phyloP scores from a whole-genome alignment of 2,329 filamentous ascomycete species.

The Arthrinium phaeospermum region DNA sequence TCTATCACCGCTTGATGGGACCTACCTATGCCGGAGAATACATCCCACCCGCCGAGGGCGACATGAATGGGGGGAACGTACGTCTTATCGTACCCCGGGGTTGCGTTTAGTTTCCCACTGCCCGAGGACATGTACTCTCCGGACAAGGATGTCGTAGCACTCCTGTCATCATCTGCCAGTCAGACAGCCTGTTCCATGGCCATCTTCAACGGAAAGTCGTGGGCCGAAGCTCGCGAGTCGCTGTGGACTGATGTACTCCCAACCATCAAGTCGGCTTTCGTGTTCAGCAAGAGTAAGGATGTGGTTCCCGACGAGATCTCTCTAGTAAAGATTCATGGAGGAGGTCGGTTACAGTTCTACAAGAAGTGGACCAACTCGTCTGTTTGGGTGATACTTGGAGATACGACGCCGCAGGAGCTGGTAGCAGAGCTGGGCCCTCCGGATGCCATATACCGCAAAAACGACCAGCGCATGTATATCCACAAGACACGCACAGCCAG shows the following conservation, averaged over 20 bases:
- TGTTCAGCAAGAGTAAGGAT: conserved; percentile 75
- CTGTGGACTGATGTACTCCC: conserved; percentile 79
- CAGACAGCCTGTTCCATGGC: conserved; percentile 85
- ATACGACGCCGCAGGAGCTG: conserved; percentile 91
- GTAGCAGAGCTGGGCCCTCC: conserved; percentile 90
- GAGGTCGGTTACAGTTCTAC: conserved; percentile 78
- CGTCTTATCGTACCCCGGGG: conserved; percentile 90
- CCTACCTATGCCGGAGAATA: conserved; percentile 96
- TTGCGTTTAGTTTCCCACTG: conserved; percentile 90
- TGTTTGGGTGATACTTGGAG: conserved; percentile 76
- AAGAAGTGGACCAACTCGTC: conserved; percentile 71
- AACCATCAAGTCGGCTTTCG: conserved; percentile 73
- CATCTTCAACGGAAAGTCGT: conserved; percentile 87
- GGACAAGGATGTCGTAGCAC: conserved; percentile 79
- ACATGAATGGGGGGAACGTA: conserved; percentile 73
- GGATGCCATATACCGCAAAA: conserved; percentile 92
- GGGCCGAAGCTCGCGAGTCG: conserved; percentile 79
- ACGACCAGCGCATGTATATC: conserved; percentile 86
- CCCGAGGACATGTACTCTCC: conserved; percentile 76
- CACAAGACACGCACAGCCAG: conserved; percentile 69
- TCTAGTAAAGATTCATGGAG: conserved; percentile 76
- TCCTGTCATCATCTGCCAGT: conserved; percentile 80
- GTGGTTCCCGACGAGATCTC: conserved; percentile 89
- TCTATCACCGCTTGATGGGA: conserved; percentile 92
- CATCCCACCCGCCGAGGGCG: conserved; percentile 64